Percentiles rank a stretch among this genome's conserved stretches.
These are phyloP conservation scores for Coemansia sp. DNA, from an alignment of 192 early-diverging fungal genomes.

Conservation along the genomic window DNA sequence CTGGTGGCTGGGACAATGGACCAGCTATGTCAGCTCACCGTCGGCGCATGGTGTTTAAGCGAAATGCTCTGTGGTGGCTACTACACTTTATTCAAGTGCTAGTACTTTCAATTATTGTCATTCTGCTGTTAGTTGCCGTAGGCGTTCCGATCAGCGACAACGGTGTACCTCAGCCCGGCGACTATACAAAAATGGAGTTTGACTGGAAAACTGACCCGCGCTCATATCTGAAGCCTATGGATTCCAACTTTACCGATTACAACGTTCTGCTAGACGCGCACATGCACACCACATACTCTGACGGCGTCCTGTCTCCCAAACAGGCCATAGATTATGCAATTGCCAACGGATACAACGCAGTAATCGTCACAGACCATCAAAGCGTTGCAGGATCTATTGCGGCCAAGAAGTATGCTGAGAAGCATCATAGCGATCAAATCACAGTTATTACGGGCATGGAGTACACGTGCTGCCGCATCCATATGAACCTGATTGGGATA, in stretches of 20 bases:
- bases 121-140: constrained; percentile 40
- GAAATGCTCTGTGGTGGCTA: background rate
- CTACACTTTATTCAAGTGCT: constrained; percentile 36
- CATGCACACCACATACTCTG: constrained; percentile 62
- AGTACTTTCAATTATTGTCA: constrained; percentile 27
- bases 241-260: constrained; percentile 39
- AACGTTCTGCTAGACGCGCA: constrained; percentile 67
- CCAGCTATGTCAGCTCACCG: background rate
- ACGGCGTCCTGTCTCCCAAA: constrained; percentile 58
- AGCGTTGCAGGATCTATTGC: constrained; percentile 61
- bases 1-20: constrained; percentile 21
- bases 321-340: constrained; percentile 61
- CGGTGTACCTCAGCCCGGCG: constrained; percentile 27
- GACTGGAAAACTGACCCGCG: constrained; percentile 31
- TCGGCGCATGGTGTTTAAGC: constrained; percentile 5
- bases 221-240: constrained; percentile 40
- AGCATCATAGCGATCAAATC: constrained; percentile 24
- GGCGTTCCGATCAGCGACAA: constrained; percentile 44
- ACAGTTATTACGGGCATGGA: constrained; percentile 45
- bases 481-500: constrained; percentile 73
- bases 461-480: constrained; percentile 51
- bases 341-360: constrained; percentile 71
- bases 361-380: constrained; percentile 73
- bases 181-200: constrained; percentile 32
- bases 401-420: constrained; percentile 56